Evolutionary conservation across 2,329 filamentous ascomycete genomes (phyloP).

Genomic region (Annulohypoxylon truncatum): DNA sequence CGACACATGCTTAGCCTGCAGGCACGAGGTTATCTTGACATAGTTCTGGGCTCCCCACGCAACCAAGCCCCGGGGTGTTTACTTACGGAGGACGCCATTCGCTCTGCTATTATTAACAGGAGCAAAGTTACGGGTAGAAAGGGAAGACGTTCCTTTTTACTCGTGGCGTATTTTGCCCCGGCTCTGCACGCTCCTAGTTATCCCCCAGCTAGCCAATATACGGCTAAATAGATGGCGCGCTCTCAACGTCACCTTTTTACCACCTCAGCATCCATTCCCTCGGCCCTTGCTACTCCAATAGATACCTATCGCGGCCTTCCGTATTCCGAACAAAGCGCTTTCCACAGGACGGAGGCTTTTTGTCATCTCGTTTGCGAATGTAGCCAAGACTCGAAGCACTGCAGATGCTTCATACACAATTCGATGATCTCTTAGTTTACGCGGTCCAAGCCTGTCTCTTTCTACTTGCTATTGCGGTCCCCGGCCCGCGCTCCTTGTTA

Average conservation of each 20-base stretch:
- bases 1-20: conserved; percentile 37
- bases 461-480: conserved; percentile 19
- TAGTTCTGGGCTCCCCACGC: conserved; percentile 16
- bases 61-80: conserved; percentile 15
- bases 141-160: conserved; percentile 26
- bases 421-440: conserved; percentile 38
- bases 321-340: conserved; percentile 44
- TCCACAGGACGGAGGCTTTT: conserved; percentile 32
- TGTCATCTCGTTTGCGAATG: conserved; percentile 27
- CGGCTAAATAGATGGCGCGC: conserved; percentile 47
- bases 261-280: conserved; percentile 37
- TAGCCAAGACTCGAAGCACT: conserved; percentile 39
- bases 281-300: conserved; percentile 43
- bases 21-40: conserved; percentile 38
- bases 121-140: conserved; percentile 33
- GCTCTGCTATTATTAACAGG: conserved; percentile 43
- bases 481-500: conserved; percentile 36
- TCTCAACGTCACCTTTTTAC: conserved; percentile 43
- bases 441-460: conserved; percentile 18
- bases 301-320: conserved; percentile 40
- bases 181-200: conserved; percentile 36
- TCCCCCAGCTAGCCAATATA: conserved; percentile 40
- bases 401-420: conserved; percentile 37
- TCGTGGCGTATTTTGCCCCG: conserved; percentile 44
- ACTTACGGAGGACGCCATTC: conserved; percentile 32